Conservation (phyloP, 306 rosid genomes). For the Purshia tridentata region DNA sequence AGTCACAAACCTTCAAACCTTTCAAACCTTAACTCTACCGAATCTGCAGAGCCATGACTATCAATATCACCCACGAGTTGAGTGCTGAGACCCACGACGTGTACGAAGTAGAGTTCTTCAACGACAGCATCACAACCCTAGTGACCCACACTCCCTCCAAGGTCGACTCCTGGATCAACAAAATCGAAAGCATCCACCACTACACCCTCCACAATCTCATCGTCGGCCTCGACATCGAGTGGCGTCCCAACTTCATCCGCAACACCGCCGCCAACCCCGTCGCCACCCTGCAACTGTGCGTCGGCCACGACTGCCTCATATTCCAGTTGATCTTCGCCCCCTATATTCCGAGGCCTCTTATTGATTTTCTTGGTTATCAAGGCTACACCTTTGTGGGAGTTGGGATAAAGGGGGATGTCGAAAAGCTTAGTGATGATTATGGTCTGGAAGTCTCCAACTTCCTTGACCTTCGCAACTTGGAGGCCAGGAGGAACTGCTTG, state of each 20-base stretch:
- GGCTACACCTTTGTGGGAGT: slow-evolving; percentile 36
- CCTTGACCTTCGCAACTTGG: background rate
- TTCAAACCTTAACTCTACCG: too few species aligned
- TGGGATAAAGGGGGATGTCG: slow-evolving; percentile 26
- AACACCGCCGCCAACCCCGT: slow-evolving; percentile 4
- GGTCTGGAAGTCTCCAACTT: background rate
- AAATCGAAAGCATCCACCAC: background rate
- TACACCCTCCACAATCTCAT: slow-evolving; percentile 11
- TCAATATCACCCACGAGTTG: slow-evolving; percentile 1
- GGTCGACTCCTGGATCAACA: slow-evolving; percentile 30
- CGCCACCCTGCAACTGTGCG: slow-evolving; percentile 40
- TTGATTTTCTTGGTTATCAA: slow-evolving; percentile 23
- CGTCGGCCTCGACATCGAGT: slow-evolving; percentile 55
- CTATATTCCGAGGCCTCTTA: slow-evolving; percentile 9
- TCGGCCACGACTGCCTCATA: slow-evolving; percentile 42
- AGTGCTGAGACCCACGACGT: background rate
- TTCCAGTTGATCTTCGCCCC: slow-evolving; percentile 25
- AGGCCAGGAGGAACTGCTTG: background rate
- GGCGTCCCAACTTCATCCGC: slow-evolving; percentile 31
- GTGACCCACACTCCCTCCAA: slow-evolving; percentile 32
- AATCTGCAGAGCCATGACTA: background rate
- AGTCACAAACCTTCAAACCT: too few species aligned
- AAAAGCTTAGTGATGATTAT: background rate
- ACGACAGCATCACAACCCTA: background rate
- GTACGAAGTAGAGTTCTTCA: background rate